These are phyloP conservation scores for Corylus avellana DNA, from an alignment of 306 rosid species.

Conservation along the genomic window DNA sequence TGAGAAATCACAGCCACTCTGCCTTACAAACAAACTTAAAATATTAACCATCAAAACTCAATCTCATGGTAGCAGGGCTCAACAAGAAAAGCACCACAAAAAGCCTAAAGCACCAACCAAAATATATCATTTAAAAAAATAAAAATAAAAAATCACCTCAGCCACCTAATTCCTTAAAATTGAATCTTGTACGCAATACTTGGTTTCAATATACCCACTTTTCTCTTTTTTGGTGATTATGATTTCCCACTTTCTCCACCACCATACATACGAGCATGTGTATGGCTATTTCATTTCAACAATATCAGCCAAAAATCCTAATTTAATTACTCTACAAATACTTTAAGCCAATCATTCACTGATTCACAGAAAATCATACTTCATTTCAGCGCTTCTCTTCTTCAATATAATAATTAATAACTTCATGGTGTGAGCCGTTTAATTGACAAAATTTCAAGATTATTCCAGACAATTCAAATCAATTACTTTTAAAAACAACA, in stretches of 20 bases:
- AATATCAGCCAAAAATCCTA: not conserved
- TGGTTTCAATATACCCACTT: too few relatives aligned
- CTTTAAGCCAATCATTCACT: not conserved
- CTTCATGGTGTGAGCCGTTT: not conserved
- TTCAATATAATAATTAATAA: not conserved
- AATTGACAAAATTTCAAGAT: not conserved
- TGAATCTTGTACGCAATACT: not conserved
- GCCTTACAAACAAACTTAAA: not conserved
- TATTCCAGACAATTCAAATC: not conserved
- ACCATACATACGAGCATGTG: not conserved
- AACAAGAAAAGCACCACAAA: not conserved
- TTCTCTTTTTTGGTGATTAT: too few relatives aligned
- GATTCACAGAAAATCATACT: not conserved
- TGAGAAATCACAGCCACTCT: not conserved
- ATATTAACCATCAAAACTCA: not conserved
- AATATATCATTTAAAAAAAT: not conserved
- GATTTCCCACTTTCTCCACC: not conserved
- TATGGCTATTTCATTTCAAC: not conserved
- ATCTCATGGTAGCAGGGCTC: not conserved
- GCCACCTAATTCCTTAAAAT: not conserved
- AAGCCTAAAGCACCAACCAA: not conserved
- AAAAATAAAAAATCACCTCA: not conserved
- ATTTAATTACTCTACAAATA: not conserved
- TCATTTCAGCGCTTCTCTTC: not conserved
- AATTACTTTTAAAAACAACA: not conserved